Base-by-base conservation (phyloP, 805 yeast genomes). In the Hanseniaspora lindneri region DNA sequence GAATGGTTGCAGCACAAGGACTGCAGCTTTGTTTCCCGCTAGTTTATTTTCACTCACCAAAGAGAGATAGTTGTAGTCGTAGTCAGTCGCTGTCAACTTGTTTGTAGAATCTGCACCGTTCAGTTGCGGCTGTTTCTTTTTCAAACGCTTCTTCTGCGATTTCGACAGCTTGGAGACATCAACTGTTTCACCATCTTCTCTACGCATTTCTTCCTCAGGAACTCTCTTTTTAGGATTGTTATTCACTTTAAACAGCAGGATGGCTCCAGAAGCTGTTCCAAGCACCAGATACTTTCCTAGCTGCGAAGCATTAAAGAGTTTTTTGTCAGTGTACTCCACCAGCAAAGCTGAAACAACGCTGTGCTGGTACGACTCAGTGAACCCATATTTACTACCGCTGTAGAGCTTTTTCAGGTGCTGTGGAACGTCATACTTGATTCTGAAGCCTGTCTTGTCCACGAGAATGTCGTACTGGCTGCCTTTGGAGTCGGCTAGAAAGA, bases 111-210 rank as follows among this genome's bases (percentile, higher is more conserved):
- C 42, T 14, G 24, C n/a, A 32, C 11, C 24, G 17, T 37, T 34
- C 14, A 9, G 27, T 32, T 24, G 21, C 20, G 23, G 11, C 13
- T 46, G 35, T 16, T 41, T 46, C 29, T 46, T 46, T 28, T 46
- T 46, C 33, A 46, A 32, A 30, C 49, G 29, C 17, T 46, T 46
- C 24, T 39, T 46, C 21, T 46, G 49, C 30, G 49, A 46, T n/a
- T 46, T 46, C 3, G 49, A 46, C 17, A 46, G 16, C 2, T 33
- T 30, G 10, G 49, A 30, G 1, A 21, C 17, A 25, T 46, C 49
- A 8, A 46, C 11, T 13, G 14, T 21, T 8, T 20, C 37, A 9
- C n/a, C n/a, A n/a, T n/a, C n/a, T n/a, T n/a, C n/a, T n/a, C n/a
- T n/a, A n/a, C n/a, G n/a, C n/a, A n/a, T n/a, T n/a, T n/a, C n/a